Evolutionary conservation across 768 basidiomycete species (phyloP).

Genomic region (Rhizopogon salebrosus): DNA sequence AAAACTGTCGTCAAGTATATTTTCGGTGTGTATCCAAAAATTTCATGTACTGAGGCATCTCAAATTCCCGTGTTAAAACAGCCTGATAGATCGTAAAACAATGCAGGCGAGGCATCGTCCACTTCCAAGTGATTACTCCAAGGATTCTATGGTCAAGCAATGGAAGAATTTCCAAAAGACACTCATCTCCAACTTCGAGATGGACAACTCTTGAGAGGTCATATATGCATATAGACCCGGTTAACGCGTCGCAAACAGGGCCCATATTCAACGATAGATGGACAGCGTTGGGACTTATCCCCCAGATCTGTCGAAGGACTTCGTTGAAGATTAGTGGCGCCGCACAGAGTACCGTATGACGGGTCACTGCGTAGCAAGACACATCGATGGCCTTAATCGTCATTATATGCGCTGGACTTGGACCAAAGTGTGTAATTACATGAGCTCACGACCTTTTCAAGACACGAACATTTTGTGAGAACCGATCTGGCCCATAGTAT

Average conservation of each 20-base stretch:
- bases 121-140: neutral
- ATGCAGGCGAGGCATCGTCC: neutral
- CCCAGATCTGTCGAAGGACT: neutral
- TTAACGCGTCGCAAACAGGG: neutral
- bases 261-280: neutral
- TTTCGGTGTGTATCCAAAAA: neutral
- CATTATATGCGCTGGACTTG: neutral
- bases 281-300: neutral
- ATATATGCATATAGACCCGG: neutral
- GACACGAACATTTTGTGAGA: too few species aligned
- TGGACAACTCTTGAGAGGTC: neutral
- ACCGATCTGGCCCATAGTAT: too few species aligned
- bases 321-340: neutral
- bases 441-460: too few species aligned
- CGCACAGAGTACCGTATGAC: neutral
- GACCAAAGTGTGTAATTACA: too few species aligned
- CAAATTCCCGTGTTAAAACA: too few species aligned
- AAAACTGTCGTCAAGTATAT: neutral
- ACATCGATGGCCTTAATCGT: conserved; percentile 12
- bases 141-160: neutral
- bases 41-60: neutral
- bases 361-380: conserved; percentile 6
- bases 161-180: neutral
- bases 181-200: neutral
- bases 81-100: neutral